Percentiles rank a stretch among this genome's conserved stretches.
Conservation (phyloP, 495 filamentous ascomycete species). For the Hamigera avellanea region DNA sequence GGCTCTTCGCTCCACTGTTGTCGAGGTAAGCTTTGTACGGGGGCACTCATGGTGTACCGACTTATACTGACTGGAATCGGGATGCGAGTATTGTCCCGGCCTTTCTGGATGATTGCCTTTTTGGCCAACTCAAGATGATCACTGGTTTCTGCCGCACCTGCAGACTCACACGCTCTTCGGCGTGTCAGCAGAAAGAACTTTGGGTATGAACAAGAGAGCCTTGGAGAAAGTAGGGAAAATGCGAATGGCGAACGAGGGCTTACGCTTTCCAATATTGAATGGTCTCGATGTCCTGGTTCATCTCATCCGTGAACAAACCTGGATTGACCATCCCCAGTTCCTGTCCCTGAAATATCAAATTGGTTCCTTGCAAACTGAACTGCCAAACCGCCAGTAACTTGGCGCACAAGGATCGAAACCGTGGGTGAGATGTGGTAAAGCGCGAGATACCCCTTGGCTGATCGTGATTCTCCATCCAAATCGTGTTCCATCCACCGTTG, state of each 20-base stretch:
- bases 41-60: not conserved
- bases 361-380: constrained; percentile 41
- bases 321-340: constrained; percentile 59
- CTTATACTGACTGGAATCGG: constrained; percentile 12
- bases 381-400: constrained; percentile 46
- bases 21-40: not conserved
- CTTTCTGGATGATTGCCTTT: constrained; percentile 15
- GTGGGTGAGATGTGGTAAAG: constrained; percentile 29
- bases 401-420: constrained; percentile 24
- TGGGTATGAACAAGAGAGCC: too few relatives aligned
- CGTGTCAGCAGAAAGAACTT: too few relatives aligned
- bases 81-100: constrained; percentile 26
- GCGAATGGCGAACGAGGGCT: not conserved
- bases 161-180: constrained; percentile 4
- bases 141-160: constrained; percentile 1
- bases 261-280: constrained; percentile 37
- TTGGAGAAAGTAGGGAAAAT: constrained; percentile 8
- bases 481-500: constrained; percentile 42
- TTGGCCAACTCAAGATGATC: constrained; percentile 14
- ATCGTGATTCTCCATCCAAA: constrained; percentile 54
- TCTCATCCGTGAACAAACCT: constrained; percentile 35
- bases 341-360: constrained; percentile 55
- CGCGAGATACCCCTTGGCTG: constrained; percentile 43
- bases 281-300: constrained; percentile 51
- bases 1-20: constrained; percentile 19